Conservation (phyloP, 495 filamentous ascomycete genomes). For the Evernia prunastri region DNA sequence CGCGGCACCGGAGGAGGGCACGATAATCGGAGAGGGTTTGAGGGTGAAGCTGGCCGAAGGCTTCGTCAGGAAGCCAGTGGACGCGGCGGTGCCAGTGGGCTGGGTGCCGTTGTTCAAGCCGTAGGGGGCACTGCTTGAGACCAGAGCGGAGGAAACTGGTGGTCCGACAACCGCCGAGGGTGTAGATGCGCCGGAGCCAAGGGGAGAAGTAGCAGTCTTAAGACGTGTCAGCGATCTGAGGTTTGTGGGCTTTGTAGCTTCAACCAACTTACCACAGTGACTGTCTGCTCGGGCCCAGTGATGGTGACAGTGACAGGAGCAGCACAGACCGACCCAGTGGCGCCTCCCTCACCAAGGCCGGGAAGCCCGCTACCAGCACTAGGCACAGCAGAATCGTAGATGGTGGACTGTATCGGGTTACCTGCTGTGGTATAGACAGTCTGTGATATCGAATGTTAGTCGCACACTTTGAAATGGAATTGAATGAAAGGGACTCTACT, state of each 20-base stretch:
- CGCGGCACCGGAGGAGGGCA: not conserved
- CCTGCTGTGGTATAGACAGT: constrained; percentile 26
- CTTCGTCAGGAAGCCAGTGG: constrained; percentile 38
- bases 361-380: not conserved
- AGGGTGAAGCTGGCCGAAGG: constrained; percentile 17
- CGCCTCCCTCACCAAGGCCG: constrained; percentile 14
- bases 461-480: not conserved
- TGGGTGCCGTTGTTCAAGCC: constrained; percentile 37
- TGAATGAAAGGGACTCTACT: not conserved
- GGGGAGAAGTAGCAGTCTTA: constrained; percentile 11
- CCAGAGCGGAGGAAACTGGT: not conserved
- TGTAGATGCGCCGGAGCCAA: constrained; percentile 8
- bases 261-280: constrained; percentile 39
- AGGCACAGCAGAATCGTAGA: constrained; percentile 25
- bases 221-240: not conserved
- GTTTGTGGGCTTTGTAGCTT: not conserved
- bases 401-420: constrained; percentile 21
- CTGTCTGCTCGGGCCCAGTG: constrained; percentile 32
- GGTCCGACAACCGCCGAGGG: constrained; percentile 11
- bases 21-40: not conserved
- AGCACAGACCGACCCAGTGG: constrained; percentile 16
- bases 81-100: constrained; percentile 25
- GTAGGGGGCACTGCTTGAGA: constrained; percentile 24
- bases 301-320: constrained; percentile 37
- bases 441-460: not conserved